Conservation (phyloP, 1,284 basidiomycete genomes). For the Apiotrichum sp. region DNA sequence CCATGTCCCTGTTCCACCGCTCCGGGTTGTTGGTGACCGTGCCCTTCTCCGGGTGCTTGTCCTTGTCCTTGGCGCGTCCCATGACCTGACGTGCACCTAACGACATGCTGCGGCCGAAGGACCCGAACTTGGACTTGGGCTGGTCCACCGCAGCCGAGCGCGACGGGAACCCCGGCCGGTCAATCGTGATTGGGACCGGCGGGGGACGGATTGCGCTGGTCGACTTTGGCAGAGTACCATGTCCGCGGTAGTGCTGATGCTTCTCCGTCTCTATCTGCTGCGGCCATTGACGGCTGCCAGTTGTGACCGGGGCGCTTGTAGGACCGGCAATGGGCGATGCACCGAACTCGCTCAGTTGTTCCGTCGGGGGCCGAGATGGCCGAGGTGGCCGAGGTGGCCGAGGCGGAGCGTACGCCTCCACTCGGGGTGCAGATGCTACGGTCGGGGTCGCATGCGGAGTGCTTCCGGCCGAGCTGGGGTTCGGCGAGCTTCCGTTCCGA, state of each 20-base stretch:
- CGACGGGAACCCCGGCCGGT: conserved; percentile 16
- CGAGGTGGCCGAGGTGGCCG: background rate
- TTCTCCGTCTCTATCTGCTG: background rate
- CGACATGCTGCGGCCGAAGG: conserved; percentile 26
- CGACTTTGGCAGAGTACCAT: background rate
- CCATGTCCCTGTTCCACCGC: conserved; percentile 41
- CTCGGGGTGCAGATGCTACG: background rate
- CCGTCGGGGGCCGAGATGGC: too few species aligned
- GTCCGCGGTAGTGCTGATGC: background rate
- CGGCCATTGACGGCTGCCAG: too few species aligned
- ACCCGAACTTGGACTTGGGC: conserved; percentile 21
- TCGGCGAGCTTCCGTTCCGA: background rate
- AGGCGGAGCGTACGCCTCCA: background rate
- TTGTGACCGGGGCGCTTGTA: too few species aligned
- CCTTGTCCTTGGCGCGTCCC: conserved; percentile 12
- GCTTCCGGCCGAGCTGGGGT: background rate
- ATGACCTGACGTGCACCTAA: conserved; percentile 6
- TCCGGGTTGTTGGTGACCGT: conserved; percentile 30
- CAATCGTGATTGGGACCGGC: conserved; percentile 18
- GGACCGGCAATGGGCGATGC: background rate
- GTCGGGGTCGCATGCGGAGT: background rate
- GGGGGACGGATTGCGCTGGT: conserved; percentile 6
- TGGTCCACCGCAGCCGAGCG: background rate
- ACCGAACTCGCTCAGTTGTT: background rate
- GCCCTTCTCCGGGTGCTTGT: conserved; percentile 13